Conservation (phyloP, 176 grass and related monocot species). For the Oryza nivara region DNA sequence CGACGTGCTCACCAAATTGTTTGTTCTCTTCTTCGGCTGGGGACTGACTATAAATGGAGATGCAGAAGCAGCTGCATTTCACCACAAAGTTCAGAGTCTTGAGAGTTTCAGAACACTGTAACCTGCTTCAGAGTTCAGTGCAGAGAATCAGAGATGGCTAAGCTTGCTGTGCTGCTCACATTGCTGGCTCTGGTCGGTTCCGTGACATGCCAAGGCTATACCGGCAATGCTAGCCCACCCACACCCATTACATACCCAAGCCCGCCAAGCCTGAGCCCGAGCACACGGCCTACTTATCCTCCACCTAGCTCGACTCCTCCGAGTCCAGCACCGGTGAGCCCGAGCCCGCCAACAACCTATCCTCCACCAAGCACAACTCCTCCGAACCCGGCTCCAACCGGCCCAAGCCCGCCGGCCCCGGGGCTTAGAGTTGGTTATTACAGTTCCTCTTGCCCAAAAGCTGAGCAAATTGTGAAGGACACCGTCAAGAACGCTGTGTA, state of each 20-base stretch:
- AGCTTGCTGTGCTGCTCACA: not conserved
- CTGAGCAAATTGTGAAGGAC: slow-evolving; percentile 39
- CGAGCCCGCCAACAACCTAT: too few relatives aligned
- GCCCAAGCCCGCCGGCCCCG: not conserved
- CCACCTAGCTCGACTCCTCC: not conserved
- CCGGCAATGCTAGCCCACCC: not conserved
- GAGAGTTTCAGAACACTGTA: not conserved
- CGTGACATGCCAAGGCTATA: not conserved
- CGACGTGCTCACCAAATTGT: not conserved
- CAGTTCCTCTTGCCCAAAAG: slow-evolving; percentile 30
- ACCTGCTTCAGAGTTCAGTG: not conserved
- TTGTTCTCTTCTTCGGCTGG: not conserved
- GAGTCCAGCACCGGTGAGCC: not conserved
- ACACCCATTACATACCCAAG: not conserved
- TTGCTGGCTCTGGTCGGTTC: not conserved
- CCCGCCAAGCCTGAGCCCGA: not conserved
- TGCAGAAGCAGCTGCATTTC: not conserved
- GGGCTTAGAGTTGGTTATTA: slow-evolving; percentile 45
- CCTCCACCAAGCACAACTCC: too few relatives aligned
- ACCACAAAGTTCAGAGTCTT: not conserved
- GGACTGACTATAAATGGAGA: not conserved
- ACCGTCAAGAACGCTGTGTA: slow-evolving; percentile 32
- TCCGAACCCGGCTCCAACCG: not conserved
- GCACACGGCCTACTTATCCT: not conserved
- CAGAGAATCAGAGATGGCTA: not conserved